A percentile compares a stretch with the other conserved stretches of the same genome.
phyloP scores from a whole-genome alignment of 192 early-diverging fungal species.

The Rhizophagus clarus region DNA sequence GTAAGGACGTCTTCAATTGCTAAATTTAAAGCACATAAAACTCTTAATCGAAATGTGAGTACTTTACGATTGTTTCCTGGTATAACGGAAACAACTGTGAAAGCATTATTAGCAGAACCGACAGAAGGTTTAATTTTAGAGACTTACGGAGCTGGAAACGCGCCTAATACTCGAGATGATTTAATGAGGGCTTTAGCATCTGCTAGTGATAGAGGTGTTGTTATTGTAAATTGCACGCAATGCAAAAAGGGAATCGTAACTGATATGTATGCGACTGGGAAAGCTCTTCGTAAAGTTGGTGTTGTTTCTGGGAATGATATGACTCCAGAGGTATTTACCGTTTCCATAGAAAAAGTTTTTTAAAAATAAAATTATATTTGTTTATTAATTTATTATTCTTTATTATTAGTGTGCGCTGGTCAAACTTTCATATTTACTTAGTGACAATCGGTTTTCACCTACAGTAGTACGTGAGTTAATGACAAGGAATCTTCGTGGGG shows the following conservation, averaged over 20 bases:
- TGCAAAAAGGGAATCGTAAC: conserved; percentile 86
- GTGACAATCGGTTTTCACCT: conserved; percentile 61
- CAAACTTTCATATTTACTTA: conserved; percentile 92
- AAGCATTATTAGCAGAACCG: conserved; percentile 82
- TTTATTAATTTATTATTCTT: conserved; percentile 31
- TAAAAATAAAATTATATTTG: neutral
- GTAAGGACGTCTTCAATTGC: conserved; percentile 83
- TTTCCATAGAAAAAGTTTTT: neutral
- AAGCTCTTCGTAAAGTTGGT: conserved; percentile 74
- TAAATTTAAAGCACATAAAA: conserved; percentile 82
- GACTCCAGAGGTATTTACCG: conserved; percentile 72
- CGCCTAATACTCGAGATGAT: conserved; percentile 85
- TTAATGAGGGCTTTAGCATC: conserved; percentile 81
- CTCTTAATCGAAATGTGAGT: conserved; percentile 85
- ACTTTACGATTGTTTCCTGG: conserved; percentile 92
- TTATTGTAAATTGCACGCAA: conserved; percentile 97
- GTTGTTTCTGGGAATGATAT: conserved; percentile 93
- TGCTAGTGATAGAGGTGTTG: conserved; percentile 89
- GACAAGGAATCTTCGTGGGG: conserved; percentile 86
- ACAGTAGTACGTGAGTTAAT: conserved; percentile 78
- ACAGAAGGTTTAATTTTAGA: conserved; percentile 92
- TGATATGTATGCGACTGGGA: conserved; percentile 89
- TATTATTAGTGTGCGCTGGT: conserved; percentile 79
- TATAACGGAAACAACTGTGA: conserved; percentile 84
- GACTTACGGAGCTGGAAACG: conserved; percentile 97